These are phyloP conservation scores for Fraxinus xanthoxyloides DNA, from an alignment of 305 asterid genomes.

Conservation along the genomic window DNA sequence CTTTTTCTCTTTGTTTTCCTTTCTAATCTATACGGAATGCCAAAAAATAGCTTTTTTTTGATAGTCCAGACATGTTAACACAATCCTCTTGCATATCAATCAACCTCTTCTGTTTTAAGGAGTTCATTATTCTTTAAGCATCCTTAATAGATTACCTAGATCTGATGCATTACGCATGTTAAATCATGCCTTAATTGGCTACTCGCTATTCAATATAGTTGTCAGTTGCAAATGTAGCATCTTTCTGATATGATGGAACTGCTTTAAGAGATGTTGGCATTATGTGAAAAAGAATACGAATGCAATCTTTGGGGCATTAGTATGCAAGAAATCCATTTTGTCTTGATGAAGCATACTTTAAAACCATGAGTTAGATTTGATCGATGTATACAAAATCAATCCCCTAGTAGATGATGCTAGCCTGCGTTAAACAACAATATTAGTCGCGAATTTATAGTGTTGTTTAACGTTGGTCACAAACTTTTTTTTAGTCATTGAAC, in stretches of 20 bases:
- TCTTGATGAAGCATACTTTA: background rate
- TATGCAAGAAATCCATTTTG: background rate
- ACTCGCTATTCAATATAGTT: background rate
- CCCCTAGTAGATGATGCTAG: background rate
- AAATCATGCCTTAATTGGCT: background rate
- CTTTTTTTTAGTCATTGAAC: background rate
- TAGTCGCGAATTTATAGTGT: background rate
- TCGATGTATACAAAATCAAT: background rate
- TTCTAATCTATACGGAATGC: background rate
- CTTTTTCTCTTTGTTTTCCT: background rate
- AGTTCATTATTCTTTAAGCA: background rate
- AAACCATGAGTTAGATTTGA: background rate
- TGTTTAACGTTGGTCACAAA: background rate
- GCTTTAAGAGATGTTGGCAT: background rate
- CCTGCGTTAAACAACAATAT: conserved; percentile 2
- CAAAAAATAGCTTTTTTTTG: background rate
- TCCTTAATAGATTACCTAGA: background rate
- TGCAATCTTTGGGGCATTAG: background rate
- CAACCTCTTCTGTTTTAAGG: background rate
- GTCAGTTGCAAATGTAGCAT: background rate
- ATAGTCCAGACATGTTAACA: background rate
- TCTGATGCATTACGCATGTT: background rate
- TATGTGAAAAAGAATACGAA: background rate
- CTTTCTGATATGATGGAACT: background rate
- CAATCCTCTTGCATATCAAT: background rate